Percentiles rank a stretch among this genome's conserved stretches.
phyloP scores from a whole-genome alignment of 352 stramenopile species.

The Stramenopiles sp. region DNA sequence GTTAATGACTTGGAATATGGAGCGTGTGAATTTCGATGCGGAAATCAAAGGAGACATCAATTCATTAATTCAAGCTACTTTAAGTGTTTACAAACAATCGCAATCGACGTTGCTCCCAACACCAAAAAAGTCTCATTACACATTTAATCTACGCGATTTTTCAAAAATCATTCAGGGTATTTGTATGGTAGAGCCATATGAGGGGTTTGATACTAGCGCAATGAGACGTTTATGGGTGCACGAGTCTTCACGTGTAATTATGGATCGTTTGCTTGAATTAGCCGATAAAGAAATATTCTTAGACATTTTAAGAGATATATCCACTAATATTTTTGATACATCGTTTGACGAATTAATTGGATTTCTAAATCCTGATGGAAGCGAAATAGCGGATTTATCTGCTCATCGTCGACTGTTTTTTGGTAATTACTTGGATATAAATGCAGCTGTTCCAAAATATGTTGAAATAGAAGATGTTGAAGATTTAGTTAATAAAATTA shows the following conservation, averaged over 20 bases:
- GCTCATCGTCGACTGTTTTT: too few species aligned
- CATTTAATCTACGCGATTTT: slow-evolving; percentile 75
- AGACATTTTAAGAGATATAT: too few species aligned
- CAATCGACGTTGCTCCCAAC: slow-evolving; percentile 62
- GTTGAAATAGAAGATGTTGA: slow-evolving; percentile 39
- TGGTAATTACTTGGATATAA: too few species aligned
- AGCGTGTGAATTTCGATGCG: slow-evolving; percentile 16
- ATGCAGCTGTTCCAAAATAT: too few species aligned
- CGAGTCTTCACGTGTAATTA: slow-evolving; percentile 68
- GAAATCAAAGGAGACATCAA: not conserved
- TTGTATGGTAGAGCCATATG: slow-evolving; percentile 51
- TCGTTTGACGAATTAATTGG: too few species aligned
- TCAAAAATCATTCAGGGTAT: slow-evolving; percentile 71
- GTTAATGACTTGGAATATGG: slow-evolving; percentile 68
- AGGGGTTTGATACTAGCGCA: slow-evolving; percentile 29
- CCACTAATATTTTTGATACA: too few species aligned
- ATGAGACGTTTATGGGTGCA: slow-evolving; percentile 72
- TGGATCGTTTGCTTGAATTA: slow-evolving; percentile 66
- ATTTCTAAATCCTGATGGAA: too few species aligned
- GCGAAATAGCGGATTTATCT: too few species aligned
- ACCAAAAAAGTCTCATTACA: slow-evolving; percentile 77
- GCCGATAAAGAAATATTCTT: slow-evolving; percentile 71
- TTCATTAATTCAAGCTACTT: slow-evolving; percentile 25
- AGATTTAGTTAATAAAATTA: slow-evolving; percentile 50
- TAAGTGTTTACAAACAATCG: slow-evolving; percentile 74